Base-by-base conservation (phyloP, 345 rosid genomes). In the Aegle marmelos region DNA sequence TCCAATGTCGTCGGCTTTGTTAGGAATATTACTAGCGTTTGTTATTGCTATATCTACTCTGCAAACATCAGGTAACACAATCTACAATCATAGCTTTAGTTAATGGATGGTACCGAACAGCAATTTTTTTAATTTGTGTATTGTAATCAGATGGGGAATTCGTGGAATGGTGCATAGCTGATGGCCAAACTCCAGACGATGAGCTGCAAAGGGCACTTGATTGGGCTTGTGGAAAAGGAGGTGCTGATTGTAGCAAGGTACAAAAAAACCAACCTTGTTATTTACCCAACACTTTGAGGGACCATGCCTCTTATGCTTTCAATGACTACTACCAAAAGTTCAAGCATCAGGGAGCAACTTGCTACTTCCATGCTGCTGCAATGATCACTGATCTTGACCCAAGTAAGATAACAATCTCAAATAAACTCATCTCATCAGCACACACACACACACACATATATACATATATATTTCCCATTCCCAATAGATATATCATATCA, bases 131-230 rank as follows among this genome's bases (percentile, higher is more conserved):
- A 53, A 53, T 53, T n/a, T 22, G 61, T n/a, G 30, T 7, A 37
- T 22, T 33, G 2, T 60, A 41, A 16, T 9, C 36, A 91, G 91
- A 80, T 56, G 87, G 87, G 36, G 66, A 87, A 67, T 77, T 79
- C 21, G 83, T 37, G 81, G 90, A 91, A 78, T 91, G 94, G 94
- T 91, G 94, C 83, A 82, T 91, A 76, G 94, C 92, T 22, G 94
- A 91, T 76, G 90, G 79, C 70, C 94, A 91, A 74, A 86, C 88
- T 30, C 84, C 88, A 48, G 86, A 87, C 19, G 89, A 83, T 6
- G 94, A 88, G 77, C 39, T 88, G 79, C 87, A 84, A 1, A 76
- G 27, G 56, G 92, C 94, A 19, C 80, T 89, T 37, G 91, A 88
- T 70, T 91, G 91, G 94, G 91, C 92, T 0, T 88, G 94, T 74